Evolutionary conservation across 805 yeast genomes (phyloP).

Genomic region (Alloascoidea hylecoeti): DNA sequence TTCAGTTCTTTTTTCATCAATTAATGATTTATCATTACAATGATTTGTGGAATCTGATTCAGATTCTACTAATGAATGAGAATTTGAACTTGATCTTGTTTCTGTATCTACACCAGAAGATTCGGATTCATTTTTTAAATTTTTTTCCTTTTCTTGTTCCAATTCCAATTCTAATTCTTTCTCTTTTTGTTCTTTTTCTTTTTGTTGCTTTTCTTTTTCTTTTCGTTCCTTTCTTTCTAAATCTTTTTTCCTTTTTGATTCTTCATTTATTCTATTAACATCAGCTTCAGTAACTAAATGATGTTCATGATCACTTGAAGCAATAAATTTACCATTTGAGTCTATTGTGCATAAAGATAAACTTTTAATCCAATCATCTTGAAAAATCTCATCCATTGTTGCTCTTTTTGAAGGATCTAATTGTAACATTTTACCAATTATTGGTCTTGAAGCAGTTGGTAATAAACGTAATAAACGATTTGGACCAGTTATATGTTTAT

Average conservation of each 20-base stretch:
- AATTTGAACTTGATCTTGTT: too few species aligned
- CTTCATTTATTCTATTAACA: slow-evolving; percentile 27
- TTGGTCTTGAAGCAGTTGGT: slow-evolving; percentile 48
- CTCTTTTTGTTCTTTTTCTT: slow-evolving; percentile 26
- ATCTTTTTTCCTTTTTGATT: slow-evolving; percentile 19
- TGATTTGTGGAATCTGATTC: too few species aligned
- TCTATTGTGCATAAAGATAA: slow-evolving; percentile 38
- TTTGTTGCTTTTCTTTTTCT: slow-evolving; percentile 24
- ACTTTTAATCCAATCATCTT: slow-evolving; percentile 40
- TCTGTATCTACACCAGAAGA: too few species aligned
- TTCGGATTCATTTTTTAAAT: slow-evolving; percentile 2
- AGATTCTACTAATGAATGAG: too few species aligned
- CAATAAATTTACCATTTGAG: slow-evolving; percentile 17
- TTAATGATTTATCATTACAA: too few species aligned
- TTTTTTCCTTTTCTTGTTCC: too few species aligned
- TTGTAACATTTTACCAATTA: slow-evolving; percentile 53
- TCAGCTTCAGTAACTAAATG: slow-evolving; percentile 23
- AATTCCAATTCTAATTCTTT: slow-evolving; percentile 26
- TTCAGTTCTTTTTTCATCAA: too few species aligned
- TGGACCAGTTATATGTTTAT: slow-evolving; percentile 39
- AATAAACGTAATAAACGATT: slow-evolving; percentile 55
- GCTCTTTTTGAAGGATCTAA: slow-evolving; percentile 45
- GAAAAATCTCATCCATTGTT: slow-evolving; percentile 37
- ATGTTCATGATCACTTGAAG: slow-evolving; percentile 13
- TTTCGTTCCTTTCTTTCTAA: slow-evolving; percentile 12